phyloP scores from a whole-genome alignment of 176 grass and related monocot species.

The Oryza meridionalis region DNA sequence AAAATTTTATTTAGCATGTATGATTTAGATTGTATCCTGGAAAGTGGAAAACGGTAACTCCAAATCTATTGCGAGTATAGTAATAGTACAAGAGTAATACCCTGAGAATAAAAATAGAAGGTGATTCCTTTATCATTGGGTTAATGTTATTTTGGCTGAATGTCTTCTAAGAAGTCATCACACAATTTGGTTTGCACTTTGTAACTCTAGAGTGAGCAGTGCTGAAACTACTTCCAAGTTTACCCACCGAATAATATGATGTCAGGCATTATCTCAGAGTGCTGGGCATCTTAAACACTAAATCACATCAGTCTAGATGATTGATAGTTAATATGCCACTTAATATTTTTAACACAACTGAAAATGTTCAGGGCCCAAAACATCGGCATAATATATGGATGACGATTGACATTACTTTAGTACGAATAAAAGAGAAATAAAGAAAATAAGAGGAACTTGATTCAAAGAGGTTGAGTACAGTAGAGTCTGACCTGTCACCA shows the following conservation, averaged over 20 bases:
- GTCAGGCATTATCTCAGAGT: background rate
- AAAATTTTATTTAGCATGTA: background rate
- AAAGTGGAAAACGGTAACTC: background rate
- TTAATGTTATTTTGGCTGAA: background rate
- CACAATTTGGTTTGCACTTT: background rate
- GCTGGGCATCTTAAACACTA: background rate
- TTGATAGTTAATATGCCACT: background rate
- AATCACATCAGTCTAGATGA: background rate
- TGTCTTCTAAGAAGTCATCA: background rate
- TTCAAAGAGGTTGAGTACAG: background rate
- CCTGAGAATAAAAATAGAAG: too few relatives aligned
- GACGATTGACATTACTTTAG: background rate
- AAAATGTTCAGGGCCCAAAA: background rate
- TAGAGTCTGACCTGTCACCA: conserved; percentile 72
- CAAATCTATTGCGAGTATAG: background rate
- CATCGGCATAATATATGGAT: background rate
- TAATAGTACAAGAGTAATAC: background rate
- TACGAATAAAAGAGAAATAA: background rate
- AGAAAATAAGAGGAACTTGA: background rate
- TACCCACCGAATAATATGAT: background rate
- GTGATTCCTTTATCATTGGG: background rate
- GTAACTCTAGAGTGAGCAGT: background rate
- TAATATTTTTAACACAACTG: background rate
- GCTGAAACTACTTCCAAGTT: background rate
- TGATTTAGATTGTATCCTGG: background rate